Evolutionary conservation across 2,329 filamentous ascomycete species (phyloP).

Genomic region (Verticillium tricorpus): DNA sequence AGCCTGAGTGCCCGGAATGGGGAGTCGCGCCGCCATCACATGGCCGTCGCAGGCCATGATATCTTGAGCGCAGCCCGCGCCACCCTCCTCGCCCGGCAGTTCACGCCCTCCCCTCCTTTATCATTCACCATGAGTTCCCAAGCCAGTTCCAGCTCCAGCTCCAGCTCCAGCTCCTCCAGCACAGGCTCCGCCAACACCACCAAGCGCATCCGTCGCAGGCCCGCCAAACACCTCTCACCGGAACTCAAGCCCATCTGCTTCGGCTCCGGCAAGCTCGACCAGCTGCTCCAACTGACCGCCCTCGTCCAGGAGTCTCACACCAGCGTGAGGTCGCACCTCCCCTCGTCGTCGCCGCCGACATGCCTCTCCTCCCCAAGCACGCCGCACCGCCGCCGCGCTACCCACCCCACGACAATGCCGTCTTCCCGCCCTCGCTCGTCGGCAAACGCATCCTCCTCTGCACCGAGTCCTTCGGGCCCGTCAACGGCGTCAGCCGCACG

Average conservation of each 20-base stretch:
- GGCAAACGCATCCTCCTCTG: constrained; percentile 62
- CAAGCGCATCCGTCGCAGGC: neutral
- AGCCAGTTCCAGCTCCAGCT: neutral
- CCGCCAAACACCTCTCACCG: neutral
- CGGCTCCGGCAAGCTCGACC: neutral
- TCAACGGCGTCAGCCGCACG: constrained; percentile 70
- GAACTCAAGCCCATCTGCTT: neutral
- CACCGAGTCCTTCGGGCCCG: constrained; percentile 67
- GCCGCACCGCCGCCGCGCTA: constrained; percentile 7
- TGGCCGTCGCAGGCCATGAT: neutral
- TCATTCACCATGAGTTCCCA: neutral
- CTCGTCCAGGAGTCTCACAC: neutral
- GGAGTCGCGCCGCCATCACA: neutral
- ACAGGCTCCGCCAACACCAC: neutral
- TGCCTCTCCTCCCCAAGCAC: constrained; percentile 4
- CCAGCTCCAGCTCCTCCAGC: neutral
- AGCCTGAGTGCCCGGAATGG: neutral
- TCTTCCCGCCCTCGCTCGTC: constrained; percentile 44
- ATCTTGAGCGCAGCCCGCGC: neutral
- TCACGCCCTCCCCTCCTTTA: neutral
- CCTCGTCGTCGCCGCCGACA: neutral
- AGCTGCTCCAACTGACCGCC: neutral
- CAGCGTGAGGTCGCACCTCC: neutral
- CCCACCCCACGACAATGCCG: constrained; percentile 31
- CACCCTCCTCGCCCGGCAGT: neutral